Base-by-base conservation (phyloP, 2,329 filamentous ascomycete genomes). In the Aspergillus sp. region DNA sequence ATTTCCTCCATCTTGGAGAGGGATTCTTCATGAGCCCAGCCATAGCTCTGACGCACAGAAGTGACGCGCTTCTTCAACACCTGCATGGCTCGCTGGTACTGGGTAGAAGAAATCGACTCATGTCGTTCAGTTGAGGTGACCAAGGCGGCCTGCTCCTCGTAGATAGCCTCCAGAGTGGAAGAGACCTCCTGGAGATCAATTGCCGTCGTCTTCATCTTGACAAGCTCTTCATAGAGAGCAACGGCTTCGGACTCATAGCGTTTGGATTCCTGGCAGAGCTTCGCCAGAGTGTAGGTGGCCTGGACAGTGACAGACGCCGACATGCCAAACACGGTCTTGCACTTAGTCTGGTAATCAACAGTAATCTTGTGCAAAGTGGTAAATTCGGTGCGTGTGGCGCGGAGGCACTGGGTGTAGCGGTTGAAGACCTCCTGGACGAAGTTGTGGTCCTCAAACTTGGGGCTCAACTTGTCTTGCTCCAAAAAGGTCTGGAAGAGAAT, bases 1-100 rank as follows among this genome's bases (percentile, higher is more conserved):
- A 76, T 60, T 56, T 75, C 68, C 36, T 67, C 63, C 57, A 75
- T 60, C 52, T 71, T 64, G 5, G 64, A 62, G 5, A 76, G 61
- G 6, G 70, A 69, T 54, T 71, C 69, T 54, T 72, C 69, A 32
- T 75, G 71, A 5, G 70, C 70, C 67, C 71, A 76, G 6, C 70
- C 70, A 32, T 73, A 62, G 10, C 57, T 65, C 49, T 68, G 53
- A 9, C 68, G 71, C 2, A 68, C 52, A 4, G 60, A 58, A 1
- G 54, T 58, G 32, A 70, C 59, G 5, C 71, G 70, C 47, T 68
- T 65, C 17, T 52, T 61, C 21, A 70, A 56, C 14, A 73, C 58
- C 19, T 54, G 63, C 20, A 69, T 58, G 3, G 64, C 68, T 16
- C 61, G 64, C 4, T 70, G 60, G 5, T 70, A 49, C 47, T 72